Conservation (phyloP, 2,329 filamentous ascomycete genomes). For the Metarhizium anisopliae region DNA sequence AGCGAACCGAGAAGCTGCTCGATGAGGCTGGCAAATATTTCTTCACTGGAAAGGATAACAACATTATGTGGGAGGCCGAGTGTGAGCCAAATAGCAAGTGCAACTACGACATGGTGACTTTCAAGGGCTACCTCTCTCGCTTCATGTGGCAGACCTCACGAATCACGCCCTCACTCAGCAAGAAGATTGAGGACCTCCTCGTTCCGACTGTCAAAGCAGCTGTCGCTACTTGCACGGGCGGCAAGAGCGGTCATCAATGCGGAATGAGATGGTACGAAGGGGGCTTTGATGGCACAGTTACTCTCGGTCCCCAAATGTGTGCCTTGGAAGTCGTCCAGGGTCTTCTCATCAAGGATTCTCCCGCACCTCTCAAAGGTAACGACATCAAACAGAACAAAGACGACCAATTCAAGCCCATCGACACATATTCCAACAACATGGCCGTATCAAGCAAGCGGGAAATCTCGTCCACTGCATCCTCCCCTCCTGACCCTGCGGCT, state of each 20-base stretch:
- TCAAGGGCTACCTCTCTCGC: conserved; percentile 59
- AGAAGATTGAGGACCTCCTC: conserved; percentile 39
- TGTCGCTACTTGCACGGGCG: conserved; percentile 47
- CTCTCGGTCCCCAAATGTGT: conserved; percentile 56
- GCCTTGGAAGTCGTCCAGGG: conserved; percentile 56
- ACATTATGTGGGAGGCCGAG: conserved; percentile 57
- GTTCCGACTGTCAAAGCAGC: conserved; percentile 45
- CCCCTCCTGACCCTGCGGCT: background rate
- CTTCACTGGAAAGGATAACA: conserved; percentile 39
- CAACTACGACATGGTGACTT: conserved; percentile 55
- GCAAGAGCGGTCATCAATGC: conserved; percentile 41
- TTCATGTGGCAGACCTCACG: conserved; percentile 52
- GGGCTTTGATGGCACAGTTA: conserved; percentile 43
- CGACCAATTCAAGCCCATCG: conserved; percentile 11
- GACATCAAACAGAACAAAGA: conserved; percentile 30
- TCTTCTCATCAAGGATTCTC: conserved; percentile 35
- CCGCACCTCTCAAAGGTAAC: conserved; percentile 36
- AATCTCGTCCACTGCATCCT: background rate
- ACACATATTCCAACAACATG: conserved; percentile 8
- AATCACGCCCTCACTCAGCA: conserved; percentile 45
- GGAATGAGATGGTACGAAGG: conserved; percentile 55
- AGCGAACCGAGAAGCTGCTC: conserved; percentile 43
- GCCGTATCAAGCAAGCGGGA: conserved; percentile 5
- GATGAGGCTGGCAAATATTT: conserved; percentile 46
- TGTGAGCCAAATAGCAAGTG: conserved; percentile 52